Conservation (phyloP, 2,329 filamentous ascomycete species). For the Knoxdaviesia proteae region DNA sequence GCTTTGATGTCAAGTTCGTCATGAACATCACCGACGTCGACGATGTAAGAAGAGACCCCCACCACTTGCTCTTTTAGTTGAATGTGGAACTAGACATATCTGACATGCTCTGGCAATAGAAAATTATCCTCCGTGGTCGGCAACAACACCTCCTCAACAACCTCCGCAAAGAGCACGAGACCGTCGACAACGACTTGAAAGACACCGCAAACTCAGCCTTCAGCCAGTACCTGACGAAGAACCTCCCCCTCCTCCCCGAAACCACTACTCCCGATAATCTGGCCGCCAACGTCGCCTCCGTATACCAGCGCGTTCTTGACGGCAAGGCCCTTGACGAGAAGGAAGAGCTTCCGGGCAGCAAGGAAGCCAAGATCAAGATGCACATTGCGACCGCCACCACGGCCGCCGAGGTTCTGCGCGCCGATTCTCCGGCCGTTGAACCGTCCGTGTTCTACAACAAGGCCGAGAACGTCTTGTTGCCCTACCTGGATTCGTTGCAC, state of each 20-base stretch:
- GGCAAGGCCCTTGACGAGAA: conserved; percentile 34
- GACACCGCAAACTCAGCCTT: conserved; percentile 20
- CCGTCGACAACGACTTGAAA: conserved; percentile 3
- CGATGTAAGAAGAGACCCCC: conserved; percentile 20
- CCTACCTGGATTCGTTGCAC: conserved; percentile 57
- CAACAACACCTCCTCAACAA: conserved; percentile 58
- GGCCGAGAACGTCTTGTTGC: conserved; percentile 49
- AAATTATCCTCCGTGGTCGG: conserved; percentile 43
- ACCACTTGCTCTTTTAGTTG: neutral
- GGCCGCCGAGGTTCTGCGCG: conserved; percentile 15
- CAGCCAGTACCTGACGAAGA: conserved; percentile 31
- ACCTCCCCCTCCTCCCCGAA: conserved; percentile 27
- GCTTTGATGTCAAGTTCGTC: conserved; percentile 65
- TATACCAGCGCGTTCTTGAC: conserved; percentile 31
- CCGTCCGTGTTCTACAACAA: conserved; percentile 29
- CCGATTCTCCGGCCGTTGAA: conserved; percentile 18
- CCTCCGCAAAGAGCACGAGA: conserved; percentile 2
- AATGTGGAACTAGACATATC: neutral
- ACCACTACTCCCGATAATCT: conserved; percentile 25
- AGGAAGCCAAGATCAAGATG: conserved; percentile 79
- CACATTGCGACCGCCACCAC: conserved; percentile 46
- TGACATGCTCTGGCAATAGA: conserved; percentile 1
- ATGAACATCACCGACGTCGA: conserved; percentile 87
- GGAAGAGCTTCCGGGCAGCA: conserved; percentile 41
- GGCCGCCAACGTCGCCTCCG: conserved; percentile 23